Evolutionary conservation across 768 basidiomycete species (phyloP), one percentile per base, ranked within the genome.

Genomic region (Coprinopsis marcescibilis): DNA sequence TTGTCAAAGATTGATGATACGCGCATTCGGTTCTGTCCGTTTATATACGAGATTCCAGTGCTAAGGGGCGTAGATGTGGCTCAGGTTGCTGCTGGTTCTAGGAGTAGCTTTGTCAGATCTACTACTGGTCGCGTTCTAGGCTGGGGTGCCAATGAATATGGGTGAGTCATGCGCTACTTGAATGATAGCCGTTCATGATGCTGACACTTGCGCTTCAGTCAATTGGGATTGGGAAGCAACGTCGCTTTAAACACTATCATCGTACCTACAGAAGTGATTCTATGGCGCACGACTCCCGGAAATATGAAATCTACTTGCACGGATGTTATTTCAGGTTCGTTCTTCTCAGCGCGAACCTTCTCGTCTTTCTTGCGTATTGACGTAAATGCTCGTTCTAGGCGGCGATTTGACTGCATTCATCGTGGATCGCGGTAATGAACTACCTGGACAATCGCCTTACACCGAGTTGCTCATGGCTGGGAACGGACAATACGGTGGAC

Each of bases 101-200:
- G 81, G 45, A 81, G 76, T 38, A 91, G 86, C 56, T 90, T 89
- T 57, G 83, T 74, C 8, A 70, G 80, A 20, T 90, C 89, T 0
- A 48, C 53, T 2, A 64, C 69, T 2, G 93, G 91, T 1, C 71
- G 80, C 45, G 86, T 94, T 8, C 74, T 97, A 15, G 89, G 82
- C 0, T 95, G 88, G 80, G 93, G 93, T 36, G 89, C 89, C 1
- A 95, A 96, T 60, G 83, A 88, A 52, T 85, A 75, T 55, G 91
- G 91, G 85, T 85, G 54, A 43, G 75, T 55, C 25, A 37, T 37
- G 26, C 8, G 24, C 29, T 8, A 8, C 29, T n/a, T 8, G 10
- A 11, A 37, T 17, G 10, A 24, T 7, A 40, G 17, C 23, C 19
- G 15, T 25, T 33, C 41, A 11, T 21, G 24, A 7, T 25, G 6